Evolutionary conservation across 148 eudicot genomes (phyloP), one percentile per base, ranked within the genome.

Genomic region (Tetragonia tetragonoides): DNA sequence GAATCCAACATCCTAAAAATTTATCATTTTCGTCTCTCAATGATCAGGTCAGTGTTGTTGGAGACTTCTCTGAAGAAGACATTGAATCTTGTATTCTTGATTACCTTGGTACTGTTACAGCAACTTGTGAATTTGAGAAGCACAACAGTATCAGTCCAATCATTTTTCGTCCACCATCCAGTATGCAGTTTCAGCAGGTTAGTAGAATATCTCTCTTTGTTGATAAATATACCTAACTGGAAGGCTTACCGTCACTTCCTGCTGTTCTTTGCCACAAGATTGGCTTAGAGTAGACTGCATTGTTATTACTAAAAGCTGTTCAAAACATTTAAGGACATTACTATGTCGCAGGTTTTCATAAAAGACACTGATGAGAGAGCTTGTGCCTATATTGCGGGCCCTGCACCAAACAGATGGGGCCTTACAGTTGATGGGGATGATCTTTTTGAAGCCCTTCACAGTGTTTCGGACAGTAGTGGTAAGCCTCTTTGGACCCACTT

Each of bases 341-440:
- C 69, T 39, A 14, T 57, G 51, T 59, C 49, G 10, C 86, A 96
- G 99, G 95, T 96, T 69, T 90, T 88, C 80, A 75, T 96, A 78
- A 93, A 91, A 84, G 99, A 96, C 85, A 96, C 99, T 28, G 99
- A 96, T 84, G 99, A 96, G 88, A 88, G 99, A 85, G 99, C 99
- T 39, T 93, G 99, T 83, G 99, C 99, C 40, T 96, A 91, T 77
- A 93, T 93, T 83, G 99, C 99, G 16, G 99, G 99, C 57, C 99
- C 98, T 79, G 98, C 98, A 57, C 99, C 99, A 59, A 96, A 93
- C 70, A 88, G 99, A 65, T 96, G 99, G 99, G 99, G 98, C 71
- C 83, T 87, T 73, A 91, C 91, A 77, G 84, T 85, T 47, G 92
- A 91, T 49, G 97, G 92, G 37, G 68, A 77, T 72, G 93, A 96